A percentile compares a stretch with the other conserved stretches of the same genome.
Conservation (phyloP, 2,329 filamentous ascomycete species). For the Gliomastix tumulicola region DNA sequence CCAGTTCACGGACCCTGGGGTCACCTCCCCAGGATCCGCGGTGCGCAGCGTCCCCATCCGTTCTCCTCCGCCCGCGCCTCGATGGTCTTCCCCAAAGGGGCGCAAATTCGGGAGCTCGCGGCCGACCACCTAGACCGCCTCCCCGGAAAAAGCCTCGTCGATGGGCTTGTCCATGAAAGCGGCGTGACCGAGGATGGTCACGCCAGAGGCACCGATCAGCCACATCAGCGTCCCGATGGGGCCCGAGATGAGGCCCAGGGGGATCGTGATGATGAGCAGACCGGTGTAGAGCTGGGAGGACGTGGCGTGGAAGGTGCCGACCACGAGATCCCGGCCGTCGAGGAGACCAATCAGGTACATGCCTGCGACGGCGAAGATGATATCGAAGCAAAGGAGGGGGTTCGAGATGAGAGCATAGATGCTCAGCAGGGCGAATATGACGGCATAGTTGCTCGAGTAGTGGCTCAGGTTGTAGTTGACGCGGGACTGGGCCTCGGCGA, state of each 20-base stretch:
- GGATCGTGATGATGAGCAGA: conserved; percentile 75
- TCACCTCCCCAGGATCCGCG: conserved; percentile 25
- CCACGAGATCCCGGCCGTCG: conserved; percentile 77
- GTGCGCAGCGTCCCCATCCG: conserved; percentile 37
- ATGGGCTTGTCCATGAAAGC: conserved; percentile 97
- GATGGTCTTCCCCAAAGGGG: conserved; percentile 99
- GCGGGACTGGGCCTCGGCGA: conserved; percentile 80
- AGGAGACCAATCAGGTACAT: conserved; percentile 91
- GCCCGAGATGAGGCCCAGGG: conserved; percentile 77
- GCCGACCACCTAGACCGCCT: conserved; percentile 99
- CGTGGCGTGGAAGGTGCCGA: conserved; percentile 76
- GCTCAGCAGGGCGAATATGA: conserved; percentile 88
- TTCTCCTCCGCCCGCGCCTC: conserved; percentile 69
- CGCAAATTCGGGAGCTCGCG: conserved; percentile 94
- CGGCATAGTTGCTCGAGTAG: conserved; percentile 98
- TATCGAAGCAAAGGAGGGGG: conserved; percentile 80
- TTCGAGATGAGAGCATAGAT: conserved; percentile 94
- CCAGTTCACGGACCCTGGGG: conserved; percentile 59
- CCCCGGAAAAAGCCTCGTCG: conserved; percentile 99
- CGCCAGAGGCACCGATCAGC: conserved; percentile 92
- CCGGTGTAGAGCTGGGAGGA: conserved; percentile 92
- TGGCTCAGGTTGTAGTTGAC: conserved; percentile 96
- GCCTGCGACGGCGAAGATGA: conserved; percentile 77
- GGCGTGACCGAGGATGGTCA: conserved; percentile 91
- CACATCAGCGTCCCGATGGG: conserved; percentile 82